phyloP scores from a whole-genome alignment of 2,329 filamentous ascomycete species.

The Teratosphaeriaceae sp. region DNA sequence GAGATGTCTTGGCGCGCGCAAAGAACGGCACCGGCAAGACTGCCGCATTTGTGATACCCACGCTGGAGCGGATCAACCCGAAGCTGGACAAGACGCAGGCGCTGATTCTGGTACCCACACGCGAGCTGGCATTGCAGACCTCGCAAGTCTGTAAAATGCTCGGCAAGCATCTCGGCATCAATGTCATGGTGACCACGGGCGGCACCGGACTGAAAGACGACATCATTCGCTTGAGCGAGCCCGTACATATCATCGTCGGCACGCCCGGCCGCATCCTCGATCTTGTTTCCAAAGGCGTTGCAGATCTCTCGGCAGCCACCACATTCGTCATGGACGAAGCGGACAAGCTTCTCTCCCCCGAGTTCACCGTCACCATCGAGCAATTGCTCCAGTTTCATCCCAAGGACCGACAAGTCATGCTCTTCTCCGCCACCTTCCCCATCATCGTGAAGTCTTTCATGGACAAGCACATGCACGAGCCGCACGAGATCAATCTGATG shows the following conservation, averaged over 20 bases:
- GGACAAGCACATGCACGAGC: slow-evolving; percentile 94
- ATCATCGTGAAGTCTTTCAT: slow-evolving; percentile 96
- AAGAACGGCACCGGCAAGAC: slow-evolving; percentile 99
- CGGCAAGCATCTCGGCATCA: slow-evolving; percentile 92
- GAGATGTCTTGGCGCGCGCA: slow-evolving; percentile 90
- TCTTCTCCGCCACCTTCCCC: slow-evolving; percentile 97
- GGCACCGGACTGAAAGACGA: slow-evolving; percentile 93
- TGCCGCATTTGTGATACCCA: slow-evolving; percentile 93
- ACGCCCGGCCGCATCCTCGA: slow-evolving; percentile 95
- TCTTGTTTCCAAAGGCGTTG: slow-evolving; percentile 91
- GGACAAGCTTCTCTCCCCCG: slow-evolving; percentile 91
- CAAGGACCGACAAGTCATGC: slow-evolving; percentile 97
- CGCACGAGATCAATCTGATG: slow-evolving; percentile 99
- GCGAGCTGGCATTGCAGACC: slow-evolving; percentile 95
- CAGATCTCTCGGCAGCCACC: slow-evolving; percentile 89
- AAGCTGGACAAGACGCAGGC: slow-evolving; percentile 96
- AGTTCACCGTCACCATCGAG: slow-evolving; percentile 97
- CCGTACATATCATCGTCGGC: slow-evolving; percentile 95
- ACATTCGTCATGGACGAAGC: slow-evolving; percentile 99
- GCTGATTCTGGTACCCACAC: slow-evolving; percentile 89
- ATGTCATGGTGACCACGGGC: slow-evolving; percentile 99
- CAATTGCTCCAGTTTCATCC: slow-evolving; percentile 92
- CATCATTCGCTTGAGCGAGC: slow-evolving; percentile 87
- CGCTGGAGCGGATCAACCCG: slow-evolving; percentile 91
- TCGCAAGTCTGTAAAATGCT: slow-evolving; percentile 99